Evolutionary conservation across 2,329 filamentous ascomycete species (phyloP).

Genomic region (Chaetomium globosum): DNA sequence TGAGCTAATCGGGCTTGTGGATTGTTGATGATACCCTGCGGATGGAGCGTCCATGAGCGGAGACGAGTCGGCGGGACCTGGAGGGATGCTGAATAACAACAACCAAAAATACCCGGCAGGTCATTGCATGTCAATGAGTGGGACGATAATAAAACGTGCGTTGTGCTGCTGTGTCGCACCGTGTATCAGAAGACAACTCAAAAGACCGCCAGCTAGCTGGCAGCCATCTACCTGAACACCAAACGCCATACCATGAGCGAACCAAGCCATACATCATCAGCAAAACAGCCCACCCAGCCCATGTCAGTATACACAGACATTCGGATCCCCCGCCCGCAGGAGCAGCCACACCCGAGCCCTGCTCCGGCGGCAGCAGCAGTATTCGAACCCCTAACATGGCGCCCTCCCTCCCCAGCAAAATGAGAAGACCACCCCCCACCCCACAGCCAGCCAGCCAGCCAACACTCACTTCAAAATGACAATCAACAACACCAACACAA

Average conservation of each 20-base stretch:
- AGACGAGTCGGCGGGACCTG: background rate
- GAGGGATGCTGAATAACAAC: background rate
- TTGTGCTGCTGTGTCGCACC: background rate
- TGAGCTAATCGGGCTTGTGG: constrained; percentile 32
- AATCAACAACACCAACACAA: constrained; percentile 80
- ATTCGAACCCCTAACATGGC: background rate
- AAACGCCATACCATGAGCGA: background rate
- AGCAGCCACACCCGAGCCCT: background rate
- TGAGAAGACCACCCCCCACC: background rate
- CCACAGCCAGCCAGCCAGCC: background rate
- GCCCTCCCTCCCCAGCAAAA: background rate
- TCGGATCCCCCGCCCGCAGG: background rate
- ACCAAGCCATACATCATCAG: background rate
- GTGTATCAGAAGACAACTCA: background rate
- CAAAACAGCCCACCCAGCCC: background rate
- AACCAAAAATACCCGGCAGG: background rate
- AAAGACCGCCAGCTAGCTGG: background rate
- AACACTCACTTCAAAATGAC: constrained; percentile 69
- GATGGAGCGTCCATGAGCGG: background rate
- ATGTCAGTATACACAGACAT: background rate
- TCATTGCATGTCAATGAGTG: background rate
- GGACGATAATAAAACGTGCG: background rate
- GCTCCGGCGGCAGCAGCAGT: no score
- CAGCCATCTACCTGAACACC: background rate
- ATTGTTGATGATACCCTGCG: background rate